Conservation (phyloP, 768 basidiomycete species). For the Boletellus emodensis region DNA sequence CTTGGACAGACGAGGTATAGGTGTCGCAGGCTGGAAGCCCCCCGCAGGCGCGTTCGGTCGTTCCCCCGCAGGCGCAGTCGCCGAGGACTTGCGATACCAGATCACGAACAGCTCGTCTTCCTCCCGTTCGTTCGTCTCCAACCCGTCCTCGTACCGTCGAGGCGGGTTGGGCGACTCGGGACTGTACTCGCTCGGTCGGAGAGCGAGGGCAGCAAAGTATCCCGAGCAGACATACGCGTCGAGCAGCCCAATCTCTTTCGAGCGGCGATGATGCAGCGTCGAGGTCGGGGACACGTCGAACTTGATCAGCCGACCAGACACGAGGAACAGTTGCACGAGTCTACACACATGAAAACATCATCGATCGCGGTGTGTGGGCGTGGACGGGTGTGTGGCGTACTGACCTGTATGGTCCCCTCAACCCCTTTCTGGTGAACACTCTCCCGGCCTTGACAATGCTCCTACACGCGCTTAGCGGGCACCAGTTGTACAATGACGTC, state of each 20-base stretch:
- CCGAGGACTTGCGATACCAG: slow-evolving; percentile 51
- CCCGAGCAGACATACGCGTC: slow-evolving; percentile 89
- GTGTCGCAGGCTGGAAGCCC: slow-evolving; percentile 12
- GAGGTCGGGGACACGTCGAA: slow-evolving; percentile 62
- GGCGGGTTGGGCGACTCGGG: slow-evolving; percentile 51
- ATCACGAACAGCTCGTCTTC: slow-evolving; percentile 88
- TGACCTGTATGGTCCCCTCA: slow-evolving; percentile 76
- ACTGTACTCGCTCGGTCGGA: slow-evolving; percentile 61
- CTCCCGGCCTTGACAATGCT: slow-evolving; percentile 71
- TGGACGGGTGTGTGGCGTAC: slow-evolving; percentile 22
- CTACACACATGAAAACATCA: slow-evolving; percentile 30
- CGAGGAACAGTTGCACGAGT: slow-evolving; percentile 68
- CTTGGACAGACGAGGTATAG: slow-evolving; percentile 47
- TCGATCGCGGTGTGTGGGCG: not conserved
- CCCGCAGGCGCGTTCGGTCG: slow-evolving; percentile 19
- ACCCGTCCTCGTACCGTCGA: slow-evolving; percentile 83
- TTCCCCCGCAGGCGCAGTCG: not conserved
- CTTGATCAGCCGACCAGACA: slow-evolving; percentile 69
- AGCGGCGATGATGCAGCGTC: slow-evolving; percentile 52
- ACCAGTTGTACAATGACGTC: slow-evolving; percentile 79
- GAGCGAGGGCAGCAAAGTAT: slow-evolving; percentile 64
- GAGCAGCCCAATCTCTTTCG: slow-evolving; percentile 55
- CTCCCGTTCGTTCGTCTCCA: slow-evolving; percentile 82
- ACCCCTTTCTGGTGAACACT: slow-evolving; percentile 65
- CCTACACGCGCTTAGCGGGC: slow-evolving; percentile 74